Base-by-base conservation (phyloP, 805 yeast species). In the Myxozyma neglecta region DNA sequence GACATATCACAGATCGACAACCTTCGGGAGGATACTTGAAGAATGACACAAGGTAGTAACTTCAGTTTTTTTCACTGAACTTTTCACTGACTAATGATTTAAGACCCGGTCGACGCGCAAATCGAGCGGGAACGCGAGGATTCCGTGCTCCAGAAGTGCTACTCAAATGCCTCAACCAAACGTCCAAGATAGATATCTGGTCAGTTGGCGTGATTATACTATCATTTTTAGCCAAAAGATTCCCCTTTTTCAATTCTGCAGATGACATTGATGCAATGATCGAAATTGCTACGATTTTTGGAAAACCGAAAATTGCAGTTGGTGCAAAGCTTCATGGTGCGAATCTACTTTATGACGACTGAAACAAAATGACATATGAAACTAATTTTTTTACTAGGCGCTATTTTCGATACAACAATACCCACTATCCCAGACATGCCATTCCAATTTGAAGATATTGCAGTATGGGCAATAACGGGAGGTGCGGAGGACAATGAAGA, bases 71-170 rank as follows among this genome's bases (percentile, higher is more conserved):
- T 13, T 3, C 7, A 34, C 11, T 8, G 11, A 24, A 39, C n/a
- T 11, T 11, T 3, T 40, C 24, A 3, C 4, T 3, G 40, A 10
- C 40, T 55, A 36, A 49, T 46, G 7, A 13, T 11, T 18, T 24
- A 6, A 56, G 69, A 40, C 88, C 96, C 0, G 89, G 94, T 1
- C 81, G 96, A 70, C 81, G 99, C 60, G 98, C 98, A 0, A 94
- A 94, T 70, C 85, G 99, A 69, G 99, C 99, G 16, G 97, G 97
- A 8, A 91, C 97, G 0, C 80, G 97, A 69, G 97, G 97, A 0
- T 91, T 91, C 71, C 80, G 97, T 68, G 97, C 97, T 0, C 97
- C 97, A 0, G 97, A 91, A 72, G 97, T 91, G 3, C 76, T 92
- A 57, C 81, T 90, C 75, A 90, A 90, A 72, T 91, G 97, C 74